Conservation (phyloP, 75 land plant genomes). For the Cupressus sempervirens region DNA sequence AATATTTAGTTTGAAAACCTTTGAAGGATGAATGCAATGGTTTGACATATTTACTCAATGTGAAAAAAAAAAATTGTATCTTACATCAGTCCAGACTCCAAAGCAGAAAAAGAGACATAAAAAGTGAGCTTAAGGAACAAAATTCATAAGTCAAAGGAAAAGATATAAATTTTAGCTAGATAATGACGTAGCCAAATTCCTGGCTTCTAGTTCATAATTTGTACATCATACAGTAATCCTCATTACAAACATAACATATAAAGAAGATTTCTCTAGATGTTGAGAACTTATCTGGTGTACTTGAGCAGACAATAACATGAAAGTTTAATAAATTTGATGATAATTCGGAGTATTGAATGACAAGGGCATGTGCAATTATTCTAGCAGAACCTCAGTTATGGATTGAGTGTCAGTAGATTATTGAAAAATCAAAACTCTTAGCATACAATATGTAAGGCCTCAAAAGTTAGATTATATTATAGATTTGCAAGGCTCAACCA, state of each 20-base stretch:
- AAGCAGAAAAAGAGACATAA: not conserved
- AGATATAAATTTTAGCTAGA: not conserved
- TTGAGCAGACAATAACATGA: conserved; percentile 1
- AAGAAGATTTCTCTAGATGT: not conserved
- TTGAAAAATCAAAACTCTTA: not conserved
- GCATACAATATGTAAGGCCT: not conserved
- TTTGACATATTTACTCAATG: too few species aligned
- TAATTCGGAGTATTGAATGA: not conserved
- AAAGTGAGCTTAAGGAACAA: not conserved
- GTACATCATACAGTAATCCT: not conserved
- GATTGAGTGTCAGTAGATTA: not conserved
- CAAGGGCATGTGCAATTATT: not conserved
- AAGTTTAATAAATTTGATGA: not conserved
- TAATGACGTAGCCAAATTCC: not conserved
- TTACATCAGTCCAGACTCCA: not conserved
- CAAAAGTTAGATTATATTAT: not conserved
- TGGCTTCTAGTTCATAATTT: not conserved
- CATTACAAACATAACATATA: not conserved
- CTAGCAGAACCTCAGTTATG: not conserved
- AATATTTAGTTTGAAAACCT: too few species aligned
- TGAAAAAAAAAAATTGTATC: too few species aligned
- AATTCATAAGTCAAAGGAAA: not conserved
- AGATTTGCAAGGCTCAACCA: not conserved
- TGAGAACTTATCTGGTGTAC: not conserved
- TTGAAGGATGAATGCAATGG: too few species aligned